phyloP scores from a whole-genome alignment of 2,329 filamentous ascomycete species.

The Decorospora gaudefroyi region DNA sequence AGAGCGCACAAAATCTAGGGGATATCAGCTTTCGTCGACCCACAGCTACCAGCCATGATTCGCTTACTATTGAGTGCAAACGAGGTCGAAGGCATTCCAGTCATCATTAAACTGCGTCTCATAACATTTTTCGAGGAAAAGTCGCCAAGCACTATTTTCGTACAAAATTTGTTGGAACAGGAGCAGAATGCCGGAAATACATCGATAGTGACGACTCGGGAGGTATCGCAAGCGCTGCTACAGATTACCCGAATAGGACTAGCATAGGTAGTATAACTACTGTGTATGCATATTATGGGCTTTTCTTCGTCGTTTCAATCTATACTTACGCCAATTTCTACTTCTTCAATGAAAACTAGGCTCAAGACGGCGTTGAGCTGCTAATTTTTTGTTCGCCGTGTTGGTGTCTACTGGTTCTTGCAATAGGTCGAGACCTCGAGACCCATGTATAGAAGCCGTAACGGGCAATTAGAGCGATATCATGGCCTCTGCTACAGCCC shows the following conservation, averaged over 20 bases:
- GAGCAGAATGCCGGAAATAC: too few relatives aligned
- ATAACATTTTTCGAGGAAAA: constrained; percentile 66
- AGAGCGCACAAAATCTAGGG: constrained; percentile 63
- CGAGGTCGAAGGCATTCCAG: constrained; percentile 57
- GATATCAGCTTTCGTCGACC: not conserved
- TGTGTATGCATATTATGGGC: too few relatives aligned
- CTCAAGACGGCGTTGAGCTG: too few relatives aligned
- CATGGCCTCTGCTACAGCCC: constrained; percentile 77
- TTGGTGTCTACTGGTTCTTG: constrained; percentile 48
- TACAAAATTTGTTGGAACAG: too few relatives aligned
- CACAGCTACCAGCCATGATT: not conserved
- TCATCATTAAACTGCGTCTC: constrained; percentile 44
- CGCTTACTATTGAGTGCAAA: constrained; percentile 62
- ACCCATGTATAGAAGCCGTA: constrained; percentile 74
- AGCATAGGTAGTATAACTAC: too few relatives aligned
- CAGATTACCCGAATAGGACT: too few relatives aligned
- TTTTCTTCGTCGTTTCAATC: too few relatives aligned
- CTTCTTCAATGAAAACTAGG: too few relatives aligned
- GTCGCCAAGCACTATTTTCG: constrained; percentile 65
- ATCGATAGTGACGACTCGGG: too few relatives aligned
- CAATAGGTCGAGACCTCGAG: constrained; percentile 72
- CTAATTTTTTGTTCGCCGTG: constrained; percentile 19
- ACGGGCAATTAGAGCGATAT: constrained; percentile 72
- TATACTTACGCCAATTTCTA: too few relatives aligned
- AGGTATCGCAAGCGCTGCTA: too few relatives aligned